Base-by-base conservation (phyloP, 176 grass and related monocot genomes). In the Aegilops bicornis region DNA sequence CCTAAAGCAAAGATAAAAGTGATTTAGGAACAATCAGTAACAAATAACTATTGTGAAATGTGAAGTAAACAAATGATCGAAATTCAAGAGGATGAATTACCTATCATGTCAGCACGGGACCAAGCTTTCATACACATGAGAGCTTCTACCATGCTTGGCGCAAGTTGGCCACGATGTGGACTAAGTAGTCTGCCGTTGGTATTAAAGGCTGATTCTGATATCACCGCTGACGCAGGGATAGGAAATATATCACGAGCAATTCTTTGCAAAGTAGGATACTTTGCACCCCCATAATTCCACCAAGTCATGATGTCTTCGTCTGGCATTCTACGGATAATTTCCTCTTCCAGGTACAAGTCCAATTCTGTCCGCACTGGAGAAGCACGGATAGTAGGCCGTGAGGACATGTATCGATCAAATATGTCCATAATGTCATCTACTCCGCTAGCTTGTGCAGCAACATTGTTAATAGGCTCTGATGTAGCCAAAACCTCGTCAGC, bases 101-200 rank as follows among this genome's bases (percentile, higher is more conserved):
- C 58, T 30, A 64, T 27, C 78, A 45, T 80, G 36, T 80, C 22
- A 29, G 35, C 78, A 19, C 36, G 35, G 37, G 78, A 64, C 60
- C 59, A 80, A 64, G 78, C 59, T 16, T 80, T 60, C 36, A 80
- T 64, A 32, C 78, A 80, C 78, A 80, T 80, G 1, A 65, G 7
- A 29, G 36, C 59, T 65, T 80, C 78, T 17, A 45, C 22, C 36
- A 65, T 30, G 0, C 15, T 80, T 23, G 36, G 78, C 16, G 36
- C n/a, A 45, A 80, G 78, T 42, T 7, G 10, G 64, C 54, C 16
- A 10, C 59, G n/a, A 45, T 29, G n/a, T 0, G 60, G n/a, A 62
- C 77, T 79, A 11, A 62, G 32, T 0, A 79, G 20, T 5, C 77
- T 79, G 2, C 77, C 56, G 16, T 37, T 16, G 0, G 77, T 79